Conservation (phyloP, 176 grass and related monocot species). For the Puya raimondii region DNA sequence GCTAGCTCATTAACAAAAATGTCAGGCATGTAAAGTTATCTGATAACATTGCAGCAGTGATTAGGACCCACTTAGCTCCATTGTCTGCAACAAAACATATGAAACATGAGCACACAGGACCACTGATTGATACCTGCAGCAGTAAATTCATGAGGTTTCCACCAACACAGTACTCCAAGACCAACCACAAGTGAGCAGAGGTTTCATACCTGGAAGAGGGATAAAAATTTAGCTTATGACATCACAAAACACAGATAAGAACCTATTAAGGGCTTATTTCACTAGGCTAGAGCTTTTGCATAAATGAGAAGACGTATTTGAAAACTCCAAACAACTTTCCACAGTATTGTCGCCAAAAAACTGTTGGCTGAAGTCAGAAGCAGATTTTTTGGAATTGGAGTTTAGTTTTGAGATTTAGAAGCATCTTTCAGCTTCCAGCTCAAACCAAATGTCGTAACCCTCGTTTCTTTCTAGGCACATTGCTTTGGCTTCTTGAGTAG, state of each 20-base stretch:
- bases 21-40: background rate
- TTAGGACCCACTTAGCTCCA: background rate
- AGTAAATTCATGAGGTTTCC: slow-evolving; percentile 77
- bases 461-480: too few relatives aligned
- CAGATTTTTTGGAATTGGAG: too few relatives aligned
- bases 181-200: slow-evolving; percentile 88
- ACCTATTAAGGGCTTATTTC: background rate
- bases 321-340: too few relatives aligned
- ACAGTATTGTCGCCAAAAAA: too few relatives aligned
- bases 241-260: background rate
- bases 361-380: too few relatives aligned
- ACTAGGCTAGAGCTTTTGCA: background rate
- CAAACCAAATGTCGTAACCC: too few relatives aligned
- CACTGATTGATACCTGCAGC: slow-evolving; percentile 48
- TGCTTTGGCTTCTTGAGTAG: too few relatives aligned
- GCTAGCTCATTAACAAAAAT: background rate
- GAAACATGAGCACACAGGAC: slow-evolving; percentile 6
- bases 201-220: slow-evolving; percentile 71
- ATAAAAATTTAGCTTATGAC: slow-evolving; percentile 9
- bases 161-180: slow-evolving; percentile 91
- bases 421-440: too few relatives aligned
- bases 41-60: background rate
- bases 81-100: slow-evolving; percentile 3
- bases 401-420: too few relatives aligned
- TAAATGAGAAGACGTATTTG: too few relatives aligned